Conservation (phyloP, 306 rosid species). For the Heteromeles arbutifolia region DNA sequence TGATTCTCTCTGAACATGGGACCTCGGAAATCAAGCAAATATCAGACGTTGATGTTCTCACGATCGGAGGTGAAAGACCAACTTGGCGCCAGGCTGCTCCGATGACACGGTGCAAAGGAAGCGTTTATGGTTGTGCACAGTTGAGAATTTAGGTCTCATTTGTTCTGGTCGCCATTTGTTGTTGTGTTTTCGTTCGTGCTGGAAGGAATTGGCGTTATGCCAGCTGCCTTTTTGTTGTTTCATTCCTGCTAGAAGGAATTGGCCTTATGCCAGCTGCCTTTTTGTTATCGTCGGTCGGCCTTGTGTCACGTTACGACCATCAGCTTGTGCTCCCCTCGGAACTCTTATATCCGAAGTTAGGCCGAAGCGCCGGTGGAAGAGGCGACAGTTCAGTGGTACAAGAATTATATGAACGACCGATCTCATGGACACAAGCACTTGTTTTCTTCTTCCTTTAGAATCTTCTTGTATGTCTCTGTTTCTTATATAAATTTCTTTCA, state of each 20-base stretch:
- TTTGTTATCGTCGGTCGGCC: conserved; percentile 31
- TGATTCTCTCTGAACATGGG: conserved; percentile 74
- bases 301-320: conserved; percentile 14
- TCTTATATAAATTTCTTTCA: background rate
- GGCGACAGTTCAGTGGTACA: conserved; percentile 3
- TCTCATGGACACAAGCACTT: conserved; percentile 3
- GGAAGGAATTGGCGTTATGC: conserved; percentile 24
- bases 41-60: conserved; percentile 77
- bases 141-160: conserved; percentile 62
- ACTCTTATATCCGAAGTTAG: conserved; percentile 1
- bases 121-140: conserved; percentile 80
- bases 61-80: conserved; percentile 66
- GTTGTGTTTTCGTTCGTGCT: background rate
- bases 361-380: conserved; percentile 16
- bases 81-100: conserved; percentile 78
- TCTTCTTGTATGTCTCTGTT: background rate
- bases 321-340: conserved; percentile 12
- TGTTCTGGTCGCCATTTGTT: conserved; percentile 11
- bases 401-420: conserved; percentile 5
- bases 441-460: background rate
- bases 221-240: conserved; percentile 32
- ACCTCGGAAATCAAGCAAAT: conserved; percentile 74
- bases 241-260: conserved; percentile 15
- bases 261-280: conserved; percentile 29
- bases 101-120: conserved; percentile 85